phyloP scores from a whole-genome alignment of 2,329 filamentous ascomycete genomes.

The Dendryphion nanum region DNA sequence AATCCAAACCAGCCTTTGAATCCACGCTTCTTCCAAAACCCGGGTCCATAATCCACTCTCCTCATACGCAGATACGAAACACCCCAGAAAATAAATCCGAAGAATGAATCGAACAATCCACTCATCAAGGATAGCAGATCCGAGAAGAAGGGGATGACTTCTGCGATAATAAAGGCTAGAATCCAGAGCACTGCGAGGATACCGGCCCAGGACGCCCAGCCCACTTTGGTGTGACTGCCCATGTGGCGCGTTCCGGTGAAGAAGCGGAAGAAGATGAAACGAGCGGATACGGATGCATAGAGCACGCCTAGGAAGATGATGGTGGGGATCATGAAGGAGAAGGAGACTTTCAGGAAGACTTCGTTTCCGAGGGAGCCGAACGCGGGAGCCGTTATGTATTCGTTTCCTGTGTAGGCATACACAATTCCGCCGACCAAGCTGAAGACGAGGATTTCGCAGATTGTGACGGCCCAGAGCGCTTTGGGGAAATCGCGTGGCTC shows the following conservation, averaged over 20 bases:
- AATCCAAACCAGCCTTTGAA: slow-evolving; percentile 55
- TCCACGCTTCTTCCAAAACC: slow-evolving; percentile 54
- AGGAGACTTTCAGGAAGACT: slow-evolving; percentile 80
- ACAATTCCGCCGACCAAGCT: slow-evolving; percentile 76
- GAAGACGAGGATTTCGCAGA: slow-evolving; percentile 84
- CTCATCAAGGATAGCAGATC: slow-evolving; percentile 73
- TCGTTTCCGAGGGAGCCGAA: slow-evolving; percentile 78
- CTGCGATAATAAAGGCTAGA: slow-evolving; percentile 87
- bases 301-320: slow-evolving; percentile 88
- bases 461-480: slow-evolving; percentile 85
- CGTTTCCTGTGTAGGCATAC: slow-evolving; percentile 83
- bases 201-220: slow-evolving; percentile 74
- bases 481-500: slow-evolving; percentile 82
- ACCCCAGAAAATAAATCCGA: slow-evolving; percentile 95
- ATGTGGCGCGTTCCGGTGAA: slow-evolving; percentile 80
- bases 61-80: slow-evolving; percentile 78
- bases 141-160: slow-evolving; percentile 91
- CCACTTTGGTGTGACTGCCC: slow-evolving; percentile 74
- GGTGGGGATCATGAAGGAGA: slow-evolving; percentile 94
- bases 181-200: slow-evolving; percentile 78
- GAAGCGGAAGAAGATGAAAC: slow-evolving; percentile 88
- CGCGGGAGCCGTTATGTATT: slow-evolving; percentile 84
- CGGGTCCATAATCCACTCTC: slow-evolving; percentile 58
- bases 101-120: slow-evolving; percentile 90
- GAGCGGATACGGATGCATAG: slow-evolving; percentile 85